phyloP scores from a whole-genome alignment of 495 filamentous ascomycete genomes.

The Hypomontagnella monticulosa region DNA sequence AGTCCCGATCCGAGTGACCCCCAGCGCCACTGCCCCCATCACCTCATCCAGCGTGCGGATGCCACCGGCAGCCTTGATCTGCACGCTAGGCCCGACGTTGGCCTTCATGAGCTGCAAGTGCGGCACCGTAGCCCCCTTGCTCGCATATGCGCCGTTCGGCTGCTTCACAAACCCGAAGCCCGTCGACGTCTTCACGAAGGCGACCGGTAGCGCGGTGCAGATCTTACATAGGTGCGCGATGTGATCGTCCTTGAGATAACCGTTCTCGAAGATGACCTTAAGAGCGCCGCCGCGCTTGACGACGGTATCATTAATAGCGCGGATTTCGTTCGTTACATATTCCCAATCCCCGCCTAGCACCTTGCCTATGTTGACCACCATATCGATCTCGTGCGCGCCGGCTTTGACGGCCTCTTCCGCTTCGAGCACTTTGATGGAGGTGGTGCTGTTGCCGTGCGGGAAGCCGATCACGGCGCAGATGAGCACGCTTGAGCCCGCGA shows the following conservation, averaged over 20 bases:
- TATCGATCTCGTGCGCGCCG: constrained; percentile 65
- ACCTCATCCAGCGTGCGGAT: constrained; percentile 60
- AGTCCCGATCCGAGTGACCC: constrained; percentile 60
- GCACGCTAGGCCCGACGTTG: constrained; percentile 53
- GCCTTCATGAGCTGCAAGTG: constrained; percentile 65
- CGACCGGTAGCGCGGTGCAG: constrained; percentile 58
- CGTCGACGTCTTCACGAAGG: constrained; percentile 67
- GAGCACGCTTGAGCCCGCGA: constrained; percentile 58
- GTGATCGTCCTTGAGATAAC: constrained; percentile 57
- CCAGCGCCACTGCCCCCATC: constrained; percentile 50
- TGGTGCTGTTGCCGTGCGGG: constrained; percentile 66
- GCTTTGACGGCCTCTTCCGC: constrained; percentile 57
- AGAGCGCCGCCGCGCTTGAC: constrained; percentile 53
- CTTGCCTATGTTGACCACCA: constrained; percentile 69
- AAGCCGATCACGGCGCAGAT: constrained; percentile 68
- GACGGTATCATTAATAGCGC: constrained; percentile 59
- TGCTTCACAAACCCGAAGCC: constrained; percentile 68
- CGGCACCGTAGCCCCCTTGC: constrained; percentile 58
- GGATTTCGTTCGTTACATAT: constrained; percentile 62
- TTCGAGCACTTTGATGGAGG: constrained; percentile 62
- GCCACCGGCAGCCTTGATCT: constrained; percentile 67
- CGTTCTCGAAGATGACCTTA: constrained; percentile 70
- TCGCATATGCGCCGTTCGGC: constrained; percentile 59
- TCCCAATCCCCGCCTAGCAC: constrained; percentile 64
- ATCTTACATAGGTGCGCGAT: constrained; percentile 62